Conservation (phyloP, 2,329 filamentous ascomycete species). For the Stagonosporopsis tanaceti region DNA sequence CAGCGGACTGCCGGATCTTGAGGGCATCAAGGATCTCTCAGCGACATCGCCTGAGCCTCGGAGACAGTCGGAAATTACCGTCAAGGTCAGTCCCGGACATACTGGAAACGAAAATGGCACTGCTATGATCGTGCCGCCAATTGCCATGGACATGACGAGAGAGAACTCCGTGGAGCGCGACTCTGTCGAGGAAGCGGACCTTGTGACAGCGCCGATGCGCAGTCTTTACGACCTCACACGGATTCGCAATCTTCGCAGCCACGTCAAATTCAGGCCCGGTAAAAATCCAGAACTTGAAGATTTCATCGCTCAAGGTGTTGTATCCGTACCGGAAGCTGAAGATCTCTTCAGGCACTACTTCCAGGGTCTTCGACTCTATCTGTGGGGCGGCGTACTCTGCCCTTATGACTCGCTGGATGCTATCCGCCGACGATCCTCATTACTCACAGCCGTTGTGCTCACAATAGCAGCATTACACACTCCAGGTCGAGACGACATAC, state of each 20-base stretch:
- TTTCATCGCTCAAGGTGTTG: conserved; percentile 43
- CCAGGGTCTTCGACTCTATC: conserved; percentile 41
- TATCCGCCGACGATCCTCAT: conserved; percentile 40
- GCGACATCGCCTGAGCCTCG: conserved; percentile 23
- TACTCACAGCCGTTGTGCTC: conserved; percentile 43
- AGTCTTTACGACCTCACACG: conserved; percentile 46
- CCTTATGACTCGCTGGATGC: conserved; percentile 41
- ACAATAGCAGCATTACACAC: conserved; percentile 43
- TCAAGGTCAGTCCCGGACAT: conserved; percentile 35
- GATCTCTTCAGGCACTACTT: conserved; percentile 42
- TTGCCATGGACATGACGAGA: conserved; percentile 48
- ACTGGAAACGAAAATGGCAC: conserved; percentile 35
- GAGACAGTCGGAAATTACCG: conserved; percentile 14
- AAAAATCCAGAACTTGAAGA: conserved; percentile 40
- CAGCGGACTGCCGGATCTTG: conserved; percentile 37
- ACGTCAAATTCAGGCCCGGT: conserved; percentile 33
- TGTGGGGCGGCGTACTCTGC: conserved; percentile 45
- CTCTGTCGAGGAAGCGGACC: conserved; percentile 35
- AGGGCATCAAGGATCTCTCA: conserved; percentile 18
- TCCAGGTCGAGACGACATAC: conserved; percentile 35
- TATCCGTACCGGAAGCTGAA: conserved; percentile 38
- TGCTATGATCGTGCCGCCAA: conserved; percentile 37
- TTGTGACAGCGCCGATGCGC: conserved; percentile 45
- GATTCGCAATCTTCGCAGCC: conserved; percentile 44
- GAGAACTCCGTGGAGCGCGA: conserved; percentile 44